Conservation (phyloP, 2,329 filamentous ascomycete species). For the Botrytis porri region DNA sequence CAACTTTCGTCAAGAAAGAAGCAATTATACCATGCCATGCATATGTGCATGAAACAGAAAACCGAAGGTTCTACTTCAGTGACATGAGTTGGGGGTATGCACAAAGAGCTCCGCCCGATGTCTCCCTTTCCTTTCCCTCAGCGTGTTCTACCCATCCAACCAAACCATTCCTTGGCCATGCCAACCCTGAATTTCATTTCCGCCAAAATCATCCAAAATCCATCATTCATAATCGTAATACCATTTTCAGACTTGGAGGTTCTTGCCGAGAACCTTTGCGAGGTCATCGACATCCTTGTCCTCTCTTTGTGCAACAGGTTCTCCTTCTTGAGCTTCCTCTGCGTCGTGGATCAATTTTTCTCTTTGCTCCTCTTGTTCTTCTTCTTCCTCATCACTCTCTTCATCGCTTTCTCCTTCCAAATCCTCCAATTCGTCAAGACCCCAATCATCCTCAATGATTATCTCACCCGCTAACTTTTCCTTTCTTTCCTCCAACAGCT, state of each 20-base stretch:
- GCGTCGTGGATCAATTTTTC: constrained; percentile 69
- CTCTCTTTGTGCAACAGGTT: constrained; percentile 68
- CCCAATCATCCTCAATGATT: constrained; percentile 77
- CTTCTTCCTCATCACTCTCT: constrained; percentile 64
- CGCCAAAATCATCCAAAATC: constrained; percentile 17
- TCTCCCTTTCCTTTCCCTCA: not conserved
- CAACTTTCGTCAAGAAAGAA: not conserved
- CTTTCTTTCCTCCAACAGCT: constrained; percentile 73
- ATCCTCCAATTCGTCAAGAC: constrained; percentile 81
- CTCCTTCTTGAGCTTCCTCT: constrained; percentile 63
- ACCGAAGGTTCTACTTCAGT: not conserved
- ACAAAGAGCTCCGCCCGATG: not conserved
- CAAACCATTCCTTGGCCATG: constrained; percentile 1
- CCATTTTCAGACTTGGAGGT: constrained; percentile 16
- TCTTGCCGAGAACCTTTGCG: constrained; percentile 58
- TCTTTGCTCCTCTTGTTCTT: constrained; percentile 59
- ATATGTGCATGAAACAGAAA: constrained; percentile 1
- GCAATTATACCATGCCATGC: constrained; percentile 6
- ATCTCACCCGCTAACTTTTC: constrained; percentile 65
- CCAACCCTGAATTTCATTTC: not conserved
- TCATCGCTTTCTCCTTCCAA: constrained; percentile 70
- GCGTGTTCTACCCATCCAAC: not conserved
- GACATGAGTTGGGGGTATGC: constrained; percentile 3
- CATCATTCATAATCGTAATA: constrained; percentile 1
- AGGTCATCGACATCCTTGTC: constrained; percentile 79